Evolutionary conservation across 768 basidiomycete genomes (phyloP).

Genomic region (Mrakia frigida): DNA sequence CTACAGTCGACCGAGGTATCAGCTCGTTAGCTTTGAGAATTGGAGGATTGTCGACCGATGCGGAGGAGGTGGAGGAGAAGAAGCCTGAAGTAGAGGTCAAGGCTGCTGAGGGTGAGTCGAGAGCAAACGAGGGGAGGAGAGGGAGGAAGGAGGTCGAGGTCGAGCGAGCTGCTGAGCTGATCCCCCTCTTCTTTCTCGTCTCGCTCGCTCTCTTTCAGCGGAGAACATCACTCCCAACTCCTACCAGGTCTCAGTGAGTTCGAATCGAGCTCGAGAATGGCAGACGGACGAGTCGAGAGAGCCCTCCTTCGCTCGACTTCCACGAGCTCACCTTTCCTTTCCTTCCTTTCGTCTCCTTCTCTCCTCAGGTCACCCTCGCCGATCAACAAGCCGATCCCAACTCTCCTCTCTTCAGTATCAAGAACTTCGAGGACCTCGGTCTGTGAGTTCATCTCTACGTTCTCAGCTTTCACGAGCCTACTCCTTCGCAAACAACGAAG

Average conservation of each 20-base stretch:
- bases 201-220: background rate
- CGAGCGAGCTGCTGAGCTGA: background rate
- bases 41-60: slow-evolving; percentile 23
- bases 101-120: slow-evolving; percentile 8
- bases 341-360: background rate
- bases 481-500: background rate
- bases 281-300: background rate
- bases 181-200: background rate
- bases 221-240: slow-evolving; percentile 30
- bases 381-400: slow-evolving; percentile 93
- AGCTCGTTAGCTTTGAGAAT: slow-evolving; percentile 29
- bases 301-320: background rate
- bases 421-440: slow-evolving; percentile 92
- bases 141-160: background rate
- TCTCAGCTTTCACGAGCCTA: background rate
- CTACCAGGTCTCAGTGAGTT: slow-evolving; percentile 29
- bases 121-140: background rate
- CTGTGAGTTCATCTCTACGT: slow-evolving; percentile 56
- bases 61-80: slow-evolving; percentile 11
- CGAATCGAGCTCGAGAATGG: too few relatives aligned
- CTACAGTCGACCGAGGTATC: slow-evolving; percentile 19
- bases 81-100: background rate
- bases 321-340: slow-evolving; percentile 8
- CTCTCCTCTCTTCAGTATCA: slow-evolving; percentile 89
- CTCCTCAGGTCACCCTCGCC: slow-evolving; percentile 76